Evolutionary conservation across 2,329 filamentous ascomycete genomes (phyloP).

Genomic region (Cladophialophora immunda): DNA sequence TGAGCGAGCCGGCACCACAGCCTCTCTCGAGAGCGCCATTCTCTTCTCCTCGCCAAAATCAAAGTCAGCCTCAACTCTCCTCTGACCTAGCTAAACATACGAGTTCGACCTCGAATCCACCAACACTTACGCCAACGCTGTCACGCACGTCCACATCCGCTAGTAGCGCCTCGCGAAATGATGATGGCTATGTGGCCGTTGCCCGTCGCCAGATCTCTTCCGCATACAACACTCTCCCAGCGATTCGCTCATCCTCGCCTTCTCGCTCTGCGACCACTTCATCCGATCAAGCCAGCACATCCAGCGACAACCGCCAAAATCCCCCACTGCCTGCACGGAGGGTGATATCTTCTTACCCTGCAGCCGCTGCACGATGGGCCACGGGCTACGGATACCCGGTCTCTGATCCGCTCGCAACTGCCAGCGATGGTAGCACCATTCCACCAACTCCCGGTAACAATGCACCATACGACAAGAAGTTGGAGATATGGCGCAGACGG

Average conservation of each 20-base stretch:
- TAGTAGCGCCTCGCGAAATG: slow-evolving; percentile 24
- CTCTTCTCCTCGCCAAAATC: slow-evolving; percentile 43
- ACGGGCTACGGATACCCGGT: slow-evolving; percentile 37
- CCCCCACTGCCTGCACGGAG: slow-evolving; percentile 45
- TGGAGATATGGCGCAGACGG: slow-evolving; percentile 59
- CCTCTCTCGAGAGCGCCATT: slow-evolving; percentile 39
- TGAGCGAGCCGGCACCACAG: slow-evolving; percentile 26
- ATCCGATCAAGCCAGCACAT: slow-evolving; percentile 40
- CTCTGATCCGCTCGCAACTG: slow-evolving; percentile 25
- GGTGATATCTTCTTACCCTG: slow-evolving; percentile 43
- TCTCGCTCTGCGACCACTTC: slow-evolving; percentile 31
- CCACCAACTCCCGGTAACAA: background rate
- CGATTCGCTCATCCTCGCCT: slow-evolving; percentile 39
- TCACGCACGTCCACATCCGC: slow-evolving; percentile 32
- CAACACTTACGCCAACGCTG: slow-evolving; percentile 16
- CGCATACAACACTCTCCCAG: slow-evolving; percentile 41
- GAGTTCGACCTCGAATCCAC: slow-evolving; percentile 34
- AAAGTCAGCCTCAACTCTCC: slow-evolving; percentile 25
- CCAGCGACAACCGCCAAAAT: slow-evolving; percentile 40
- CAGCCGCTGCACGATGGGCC: slow-evolving; percentile 45
- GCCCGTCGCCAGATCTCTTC: slow-evolving; percentile 37
- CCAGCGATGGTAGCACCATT: slow-evolving; percentile 1
- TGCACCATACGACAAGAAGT: slow-evolving; percentile 52
- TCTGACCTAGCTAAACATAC: slow-evolving; percentile 13
- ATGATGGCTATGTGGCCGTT: slow-evolving; percentile 40